Base-by-base conservation (phyloP, 805 yeast species). In the Starmerella apis region DNA sequence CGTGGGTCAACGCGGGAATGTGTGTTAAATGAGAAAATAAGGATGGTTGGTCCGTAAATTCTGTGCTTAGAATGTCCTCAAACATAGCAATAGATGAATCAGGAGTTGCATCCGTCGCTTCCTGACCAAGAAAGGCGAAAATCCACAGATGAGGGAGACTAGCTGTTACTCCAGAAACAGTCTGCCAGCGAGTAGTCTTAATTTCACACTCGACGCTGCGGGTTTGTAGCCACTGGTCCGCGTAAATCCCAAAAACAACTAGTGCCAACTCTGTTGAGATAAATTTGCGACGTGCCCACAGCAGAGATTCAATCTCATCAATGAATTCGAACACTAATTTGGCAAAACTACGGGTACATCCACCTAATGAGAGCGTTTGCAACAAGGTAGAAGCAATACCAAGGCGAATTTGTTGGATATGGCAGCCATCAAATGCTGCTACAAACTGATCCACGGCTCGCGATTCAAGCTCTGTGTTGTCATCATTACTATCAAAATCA, bases 1-100 rank as follows among this genome's bases (percentile, higher is more conserved):
- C 58, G 0, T 81, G 65, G 8, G 65, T 61, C 2, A 71, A 32
- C 1, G 52, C 27, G 2, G 53, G 39, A 10, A 38, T 48, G n/a
- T 48, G 55, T 13, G n/a, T 3, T 19, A 53, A 24, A 35, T 50
- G 47, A 16, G 51, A 30, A 16, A 50, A 48, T n/a, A 27, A 4
- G 14, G 19, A 13, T 7, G 49, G 31, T 2, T 36, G 20, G 25
- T 45, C 51, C 6, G 25, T 38, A 7, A 18, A 16, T 4, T 18
- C 35, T n/a, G 46, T 30, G 19, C 49, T 35, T 23, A 53, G 39
- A 24, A 65, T 52, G 10, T 27, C 42, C 41, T 61, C 61, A 39
- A 67, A 64, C 18, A 49, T 35, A 1, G 51, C 47, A 18, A 65
- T 55, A 7, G 61, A 52, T 0, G 59, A 61, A 10, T 72, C 56